These are phyloP conservation scores for Citrus reticulata DNA, from an alignment of 345 rosid species.

Conservation along the genomic window DNA sequence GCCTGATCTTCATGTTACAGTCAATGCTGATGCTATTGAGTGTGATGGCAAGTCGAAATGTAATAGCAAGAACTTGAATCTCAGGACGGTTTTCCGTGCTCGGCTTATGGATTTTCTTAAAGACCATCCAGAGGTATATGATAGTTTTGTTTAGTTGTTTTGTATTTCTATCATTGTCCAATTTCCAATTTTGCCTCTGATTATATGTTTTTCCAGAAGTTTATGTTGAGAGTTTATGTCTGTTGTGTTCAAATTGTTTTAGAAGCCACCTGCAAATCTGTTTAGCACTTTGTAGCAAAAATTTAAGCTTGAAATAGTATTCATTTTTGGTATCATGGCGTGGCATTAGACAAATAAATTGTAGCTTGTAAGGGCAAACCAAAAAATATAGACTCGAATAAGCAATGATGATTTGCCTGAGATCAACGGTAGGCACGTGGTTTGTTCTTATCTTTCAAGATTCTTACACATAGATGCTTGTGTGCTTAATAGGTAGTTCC, in stretches of 20 bases:
- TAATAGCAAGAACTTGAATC: constrained; percentile 35
- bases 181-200: not conserved
- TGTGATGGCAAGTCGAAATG: constrained; percentile 30
- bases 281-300: not conserved
- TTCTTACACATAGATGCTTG: not conserved
- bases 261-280: not conserved
- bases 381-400: not conserved
- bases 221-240: not conserved
- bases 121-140: constrained; percentile 64
- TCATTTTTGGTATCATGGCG: not conserved
- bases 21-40: constrained; percentile 47
- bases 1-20: constrained; percentile 68
- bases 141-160: not conserved
- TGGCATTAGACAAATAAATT: not conserved
- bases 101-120: constrained; percentile 54
- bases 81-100: constrained; percentile 58
- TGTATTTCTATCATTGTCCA: not conserved
- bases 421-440: not conserved
- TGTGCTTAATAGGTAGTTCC: not conserved
- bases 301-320: not conserved
- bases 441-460: not conserved
- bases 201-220: not conserved
- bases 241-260: not conserved
- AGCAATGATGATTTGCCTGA: not conserved
- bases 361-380: not conserved